Conservation (phyloP, 2,329 filamentous ascomycete genomes). For the Penicillium sp. region DNA sequence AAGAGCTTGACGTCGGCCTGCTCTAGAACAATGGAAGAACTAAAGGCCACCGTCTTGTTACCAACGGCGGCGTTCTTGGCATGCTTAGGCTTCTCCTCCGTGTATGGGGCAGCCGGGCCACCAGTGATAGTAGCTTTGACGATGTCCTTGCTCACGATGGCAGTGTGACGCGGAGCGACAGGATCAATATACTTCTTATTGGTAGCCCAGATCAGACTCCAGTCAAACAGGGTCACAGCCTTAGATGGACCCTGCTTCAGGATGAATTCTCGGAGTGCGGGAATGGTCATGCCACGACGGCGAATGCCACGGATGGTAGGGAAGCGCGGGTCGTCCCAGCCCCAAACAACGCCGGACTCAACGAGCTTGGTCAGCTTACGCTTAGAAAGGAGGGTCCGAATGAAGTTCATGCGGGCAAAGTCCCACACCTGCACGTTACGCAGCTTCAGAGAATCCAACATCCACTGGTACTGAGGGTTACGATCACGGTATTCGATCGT, state of each 20-base stretch:
- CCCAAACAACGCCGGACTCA: constrained; percentile 48
- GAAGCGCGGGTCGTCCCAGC: constrained; percentile 53
- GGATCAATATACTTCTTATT: constrained; percentile 85
- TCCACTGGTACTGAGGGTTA: constrained; percentile 53
- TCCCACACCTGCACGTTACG: constrained; percentile 51
- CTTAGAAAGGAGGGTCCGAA: constrained; percentile 52
- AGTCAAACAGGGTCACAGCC: constrained; percentile 51
- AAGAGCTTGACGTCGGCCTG: constrained; percentile 82
- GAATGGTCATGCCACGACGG: constrained; percentile 50
- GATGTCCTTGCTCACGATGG: constrained; percentile 66
- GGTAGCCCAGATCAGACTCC: constrained; percentile 50
- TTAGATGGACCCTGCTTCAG: constrained; percentile 51
- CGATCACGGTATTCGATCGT: constrained; percentile 60
- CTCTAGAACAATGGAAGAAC: constrained; percentile 72
- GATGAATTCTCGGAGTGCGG: constrained; percentile 50
- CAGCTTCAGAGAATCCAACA: constrained; percentile 48
- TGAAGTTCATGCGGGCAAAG: constrained; percentile 54
- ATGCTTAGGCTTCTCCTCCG: constrained; percentile 79
- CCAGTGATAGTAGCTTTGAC: constrained; percentile 70
- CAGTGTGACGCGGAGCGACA: constrained; percentile 69
- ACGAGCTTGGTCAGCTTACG: constrained; percentile 53
- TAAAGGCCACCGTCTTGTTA: constrained; percentile 79
- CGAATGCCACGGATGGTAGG: constrained; percentile 52
- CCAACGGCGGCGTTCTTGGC: constrained; percentile 84
- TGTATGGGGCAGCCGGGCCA: constrained; percentile 59